Percentiles rank a stretch among this genome's conserved stretches.
Conservation (phyloP, 2,329 filamentous ascomycete genomes). For the Ascochyta rabiei region DNA sequence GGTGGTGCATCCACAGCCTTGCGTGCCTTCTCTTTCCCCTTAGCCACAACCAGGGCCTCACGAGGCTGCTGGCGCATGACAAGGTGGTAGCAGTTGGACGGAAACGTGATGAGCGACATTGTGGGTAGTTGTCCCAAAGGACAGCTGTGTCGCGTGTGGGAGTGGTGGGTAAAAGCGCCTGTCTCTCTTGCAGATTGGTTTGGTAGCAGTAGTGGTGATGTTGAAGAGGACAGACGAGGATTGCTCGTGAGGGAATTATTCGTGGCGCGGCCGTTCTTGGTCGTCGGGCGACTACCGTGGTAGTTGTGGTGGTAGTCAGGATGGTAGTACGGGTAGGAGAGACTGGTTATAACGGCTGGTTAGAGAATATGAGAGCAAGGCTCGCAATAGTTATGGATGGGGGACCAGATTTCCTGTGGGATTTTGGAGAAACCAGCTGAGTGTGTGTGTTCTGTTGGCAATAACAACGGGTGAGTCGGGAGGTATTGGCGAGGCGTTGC, state of each 20-base stretch:
- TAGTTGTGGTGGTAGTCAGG: not conserved
- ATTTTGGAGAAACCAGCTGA: not conserved
- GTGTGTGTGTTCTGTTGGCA: conserved; percentile 4
- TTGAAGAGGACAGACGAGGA: not conserved
- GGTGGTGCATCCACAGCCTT: conserved; percentile 90
- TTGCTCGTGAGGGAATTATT: not conserved
- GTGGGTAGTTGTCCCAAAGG: conserved; percentile 1
- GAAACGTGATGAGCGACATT: conserved; percentile 9
- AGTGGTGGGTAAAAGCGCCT: not conserved
- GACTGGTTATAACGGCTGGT: not conserved
- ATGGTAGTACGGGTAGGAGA: not conserved
- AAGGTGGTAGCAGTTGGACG: conserved; percentile 4
- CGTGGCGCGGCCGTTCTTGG: not conserved
- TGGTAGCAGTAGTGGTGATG: not conserved
- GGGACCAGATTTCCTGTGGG: not conserved
- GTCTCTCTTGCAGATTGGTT: not conserved
- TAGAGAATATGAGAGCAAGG: conserved; percentile 1
- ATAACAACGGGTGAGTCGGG: conserved; percentile 5
- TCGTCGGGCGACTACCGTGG: conserved; percentile 2
- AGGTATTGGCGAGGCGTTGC: conserved; percentile 1
- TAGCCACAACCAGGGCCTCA: conserved; percentile 67
- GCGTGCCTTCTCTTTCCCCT: conserved; percentile 80
- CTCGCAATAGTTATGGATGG: not conserved
- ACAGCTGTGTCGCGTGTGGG: not conserved
- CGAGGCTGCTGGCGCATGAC: conserved; percentile 68